phyloP scores from a whole-genome alignment of 2,329 filamentous ascomycete genomes.

The Apiospora phragmitis region DNA sequence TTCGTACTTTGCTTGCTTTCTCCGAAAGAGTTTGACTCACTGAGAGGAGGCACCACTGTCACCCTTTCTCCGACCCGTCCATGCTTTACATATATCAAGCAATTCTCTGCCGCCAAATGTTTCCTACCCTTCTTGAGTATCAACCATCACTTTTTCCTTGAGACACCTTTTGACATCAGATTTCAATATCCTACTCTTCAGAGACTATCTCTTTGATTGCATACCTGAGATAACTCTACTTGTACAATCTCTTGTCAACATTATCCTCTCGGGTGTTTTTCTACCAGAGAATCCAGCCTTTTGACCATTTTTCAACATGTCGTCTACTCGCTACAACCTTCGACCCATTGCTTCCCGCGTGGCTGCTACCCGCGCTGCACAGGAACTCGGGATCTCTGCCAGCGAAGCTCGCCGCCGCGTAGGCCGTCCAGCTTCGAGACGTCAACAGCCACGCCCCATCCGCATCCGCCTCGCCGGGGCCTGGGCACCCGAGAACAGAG shows the following conservation, averaged over 20 bases:
- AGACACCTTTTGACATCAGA: not conserved
- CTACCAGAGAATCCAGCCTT: no score
- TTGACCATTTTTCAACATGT: not conserved
- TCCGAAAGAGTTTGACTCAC: not conserved
- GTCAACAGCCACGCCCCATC: not conserved
- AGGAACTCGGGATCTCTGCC: not conserved
- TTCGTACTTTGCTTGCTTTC: not conserved
- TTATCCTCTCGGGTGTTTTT: not conserved
- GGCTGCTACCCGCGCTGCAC: not conserved
- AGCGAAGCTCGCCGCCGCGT: not conserved
- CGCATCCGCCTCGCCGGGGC: not conserved
- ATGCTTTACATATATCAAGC: not conserved
- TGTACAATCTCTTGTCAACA: not conserved
- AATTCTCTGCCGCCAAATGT: not conserved
- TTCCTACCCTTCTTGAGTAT: not conserved
- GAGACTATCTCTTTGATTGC: not conserved
- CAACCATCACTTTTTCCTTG: not conserved
- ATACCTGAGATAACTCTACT: no score
- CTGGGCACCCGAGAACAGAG: conserved; percentile 5
- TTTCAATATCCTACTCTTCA: not conserved
- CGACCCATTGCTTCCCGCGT: not conserved
- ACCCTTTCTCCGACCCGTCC: not conserved
- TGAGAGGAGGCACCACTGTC: not conserved
- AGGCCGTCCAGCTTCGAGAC: not conserved
- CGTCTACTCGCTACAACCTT: not conserved